A percentile compares a stretch with the other conserved stretches of the same genome.
Conservation (phyloP, 495 filamentous ascomycete species). For the Daldinia bambusicola region DNA sequence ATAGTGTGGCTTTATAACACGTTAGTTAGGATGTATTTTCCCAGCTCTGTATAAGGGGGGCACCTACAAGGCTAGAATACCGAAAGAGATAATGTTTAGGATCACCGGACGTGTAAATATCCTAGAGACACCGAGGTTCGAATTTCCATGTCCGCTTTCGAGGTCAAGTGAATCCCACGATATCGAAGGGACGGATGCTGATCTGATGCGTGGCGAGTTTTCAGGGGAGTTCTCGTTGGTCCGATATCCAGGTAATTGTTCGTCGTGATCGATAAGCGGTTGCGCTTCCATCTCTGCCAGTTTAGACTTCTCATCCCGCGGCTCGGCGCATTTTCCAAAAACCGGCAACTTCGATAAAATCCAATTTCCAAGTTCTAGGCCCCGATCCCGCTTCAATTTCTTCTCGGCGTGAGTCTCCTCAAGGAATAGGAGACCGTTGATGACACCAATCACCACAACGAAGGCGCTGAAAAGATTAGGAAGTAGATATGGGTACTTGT, state of each 20-base stretch:
- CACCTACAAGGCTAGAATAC: slow-evolving; percentile 92
- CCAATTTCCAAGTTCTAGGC: slow-evolving; percentile 80
- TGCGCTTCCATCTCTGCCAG: slow-evolving; percentile 59
- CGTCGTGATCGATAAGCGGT: slow-evolving; percentile 61
- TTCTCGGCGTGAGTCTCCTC: slow-evolving; percentile 94
- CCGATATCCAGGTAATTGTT: slow-evolving; percentile 70
- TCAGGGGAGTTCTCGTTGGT: slow-evolving; percentile 70
- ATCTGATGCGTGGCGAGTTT: slow-evolving; percentile 55
- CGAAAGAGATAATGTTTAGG: slow-evolving; percentile 85
- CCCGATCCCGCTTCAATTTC: slow-evolving; percentile 78
- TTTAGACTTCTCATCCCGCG: slow-evolving; percentile 42
- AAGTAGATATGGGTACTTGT: slow-evolving; percentile 87
- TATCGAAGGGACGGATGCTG: slow-evolving; percentile 45
- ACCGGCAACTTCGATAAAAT: slow-evolving; percentile 64
- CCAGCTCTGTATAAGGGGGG: slow-evolving; percentile 37
- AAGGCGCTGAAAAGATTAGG: slow-evolving; percentile 91
- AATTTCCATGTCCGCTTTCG: slow-evolving; percentile 22
- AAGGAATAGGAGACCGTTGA: slow-evolving; percentile 87
- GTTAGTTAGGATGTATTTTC: slow-evolving; percentile 34
- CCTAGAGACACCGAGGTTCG: slow-evolving; percentile 46
- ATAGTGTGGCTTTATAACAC: slow-evolving; percentile 71
- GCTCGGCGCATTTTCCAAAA: slow-evolving; percentile 45
- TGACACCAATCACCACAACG: slow-evolving; percentile 79
- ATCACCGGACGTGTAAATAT: slow-evolving; percentile 83
- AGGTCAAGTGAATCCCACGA: slow-evolving; percentile 47